Percentiles rank a stretch among this genome's conserved stretches.
phyloP scores from a whole-genome alignment of 2,329 filamentous ascomycete genomes.

The Diaporthe batatas region DNA sequence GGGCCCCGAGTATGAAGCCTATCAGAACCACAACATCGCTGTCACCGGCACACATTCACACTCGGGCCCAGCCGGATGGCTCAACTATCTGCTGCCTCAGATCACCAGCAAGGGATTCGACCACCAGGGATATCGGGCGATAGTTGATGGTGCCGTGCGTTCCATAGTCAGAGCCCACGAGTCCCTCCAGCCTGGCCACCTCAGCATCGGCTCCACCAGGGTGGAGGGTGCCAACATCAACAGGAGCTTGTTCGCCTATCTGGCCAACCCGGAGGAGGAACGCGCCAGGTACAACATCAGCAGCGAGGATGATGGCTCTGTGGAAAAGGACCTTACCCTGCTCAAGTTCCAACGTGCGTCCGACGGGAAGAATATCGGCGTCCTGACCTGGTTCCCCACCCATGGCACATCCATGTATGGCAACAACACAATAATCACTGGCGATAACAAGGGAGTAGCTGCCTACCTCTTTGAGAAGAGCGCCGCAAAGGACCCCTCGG shows the following conservation, averaged over 20 bases:
- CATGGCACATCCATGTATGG: conserved; percentile 92
- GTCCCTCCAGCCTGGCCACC: conserved; percentile 72
- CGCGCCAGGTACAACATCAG: conserved; percentile 73
- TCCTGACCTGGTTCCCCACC: conserved; percentile 91
- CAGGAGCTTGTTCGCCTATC: conserved; percentile 87
- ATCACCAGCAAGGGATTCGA: conserved; percentile 89
- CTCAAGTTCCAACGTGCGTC: conserved; percentile 81
- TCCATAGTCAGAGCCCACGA: conserved; percentile 87
- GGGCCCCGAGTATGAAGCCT: conserved; percentile 79
- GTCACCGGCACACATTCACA: conserved; percentile 93
- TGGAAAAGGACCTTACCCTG: conserved; percentile 82
- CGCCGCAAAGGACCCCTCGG: conserved; percentile 65
- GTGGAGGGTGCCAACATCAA: conserved; percentile 87
- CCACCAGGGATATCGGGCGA: conserved; percentile 86
- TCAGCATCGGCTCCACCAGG: conserved; percentile 78
- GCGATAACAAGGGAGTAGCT: conserved; percentile 97
- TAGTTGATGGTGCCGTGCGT: conserved; percentile 84
- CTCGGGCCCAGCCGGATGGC: conserved; percentile 89
- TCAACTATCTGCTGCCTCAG: conserved; percentile 92
- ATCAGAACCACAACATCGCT: conserved; percentile 85
- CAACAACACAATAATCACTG: conserved; percentile 91
- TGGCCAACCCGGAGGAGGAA: conserved; percentile 85
- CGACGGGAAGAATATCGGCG: conserved; percentile 81
- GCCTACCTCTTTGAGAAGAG: conserved; percentile 86
- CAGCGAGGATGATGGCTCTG: conserved; percentile 65